A percentile compares a stretch with the other conserved stretches of the same genome.
Evolutionary conservation across 1,284 basidiomycete genomes (phyloP).

Genomic region (Xerocomus cyaneibrunnescens): DNA sequence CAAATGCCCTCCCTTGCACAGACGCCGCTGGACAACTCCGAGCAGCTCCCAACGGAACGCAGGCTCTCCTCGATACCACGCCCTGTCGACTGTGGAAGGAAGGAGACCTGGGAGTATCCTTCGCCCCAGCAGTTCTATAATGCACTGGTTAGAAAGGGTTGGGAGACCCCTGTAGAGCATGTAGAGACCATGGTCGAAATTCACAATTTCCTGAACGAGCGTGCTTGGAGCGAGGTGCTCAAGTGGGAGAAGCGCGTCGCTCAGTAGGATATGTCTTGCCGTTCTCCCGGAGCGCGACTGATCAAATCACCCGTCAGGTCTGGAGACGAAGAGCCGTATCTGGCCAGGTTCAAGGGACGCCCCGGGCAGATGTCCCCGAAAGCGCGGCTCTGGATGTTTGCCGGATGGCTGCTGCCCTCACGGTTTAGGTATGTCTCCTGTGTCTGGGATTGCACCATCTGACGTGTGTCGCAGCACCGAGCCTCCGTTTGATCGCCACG

Average conservation of each 20-base stretch:
- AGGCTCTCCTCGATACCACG: constrained; percentile 87
- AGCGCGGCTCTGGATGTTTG: constrained; percentile 81
- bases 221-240: constrained; percentile 93
- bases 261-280: constrained; percentile 41
- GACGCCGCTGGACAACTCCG: constrained; percentile 56
- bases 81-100: constrained; percentile 39
- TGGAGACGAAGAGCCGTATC: constrained; percentile 56
- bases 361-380: constrained; percentile 90
- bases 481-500: constrained; percentile 98
- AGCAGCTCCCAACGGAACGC: constrained; percentile 73
- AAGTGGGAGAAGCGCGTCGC: constrained; percentile 85
- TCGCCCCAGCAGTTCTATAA: constrained; percentile 99
- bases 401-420: constrained; percentile 85
- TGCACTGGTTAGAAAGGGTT: constrained; percentile 94
- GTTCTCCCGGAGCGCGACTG: not conserved
- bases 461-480: constrained; percentile 57
- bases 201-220: constrained; percentile 97
- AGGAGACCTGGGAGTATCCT: constrained; percentile 86
- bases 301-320: constrained; percentile 25
- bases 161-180: constrained; percentile 97
- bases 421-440: constrained; percentile 76
- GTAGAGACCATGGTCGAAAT: constrained; percentile 98
- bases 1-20: constrained; percentile 87
- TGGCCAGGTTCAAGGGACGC: constrained; percentile 86
- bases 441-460: constrained; percentile 4